Evolutionary conservation across 805 yeast species (phyloP).

Genomic region (Candida schatavii): DNA sequence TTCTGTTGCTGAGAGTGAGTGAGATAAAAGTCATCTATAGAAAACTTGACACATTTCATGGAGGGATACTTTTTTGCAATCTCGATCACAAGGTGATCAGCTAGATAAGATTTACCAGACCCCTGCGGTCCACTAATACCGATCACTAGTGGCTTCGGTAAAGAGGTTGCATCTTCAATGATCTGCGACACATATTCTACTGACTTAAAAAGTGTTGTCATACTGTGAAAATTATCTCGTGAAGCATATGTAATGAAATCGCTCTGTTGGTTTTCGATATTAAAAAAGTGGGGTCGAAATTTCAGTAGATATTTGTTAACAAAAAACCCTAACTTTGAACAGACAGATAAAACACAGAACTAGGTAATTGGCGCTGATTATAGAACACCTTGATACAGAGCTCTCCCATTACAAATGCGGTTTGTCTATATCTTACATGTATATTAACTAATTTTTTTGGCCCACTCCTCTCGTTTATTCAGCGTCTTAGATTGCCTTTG

Average conservation of each 20-base stretch:
- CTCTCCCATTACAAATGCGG: too few relatives aligned
- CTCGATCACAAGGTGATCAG: conserved; percentile 36
- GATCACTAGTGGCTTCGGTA: conserved; percentile 42
- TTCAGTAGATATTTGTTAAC: too few relatives aligned
- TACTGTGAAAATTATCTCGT: too few relatives aligned
- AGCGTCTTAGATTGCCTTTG: conserved; percentile 56
- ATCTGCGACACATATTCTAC: conserved; percentile 26
- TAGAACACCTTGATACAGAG: too few relatives aligned
- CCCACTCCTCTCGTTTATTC: not conserved
- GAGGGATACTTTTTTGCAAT: conserved; percentile 34
- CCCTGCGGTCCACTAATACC: conserved; percentile 78
- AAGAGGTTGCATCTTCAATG: conserved; percentile 12
- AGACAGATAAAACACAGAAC: too few relatives aligned
- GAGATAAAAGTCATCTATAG: conserved; percentile 85
- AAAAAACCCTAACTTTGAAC: too few relatives aligned
- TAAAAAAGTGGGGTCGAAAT: too few relatives aligned
- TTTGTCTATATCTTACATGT: too few relatives aligned
- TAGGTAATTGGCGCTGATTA: too few relatives aligned
- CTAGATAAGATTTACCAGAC: conserved; percentile 66
- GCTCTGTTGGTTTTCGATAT: too few relatives aligned
- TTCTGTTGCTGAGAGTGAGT: conserved; percentile 57
- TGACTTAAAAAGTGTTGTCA: conserved; percentile 10
- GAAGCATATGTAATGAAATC: too few relatives aligned
- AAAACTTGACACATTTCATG: conserved; percentile 47
- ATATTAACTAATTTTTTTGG: not conserved